Percentiles rank a stretch among this genome's conserved stretches.
Evolutionary conservation across 192 early-diverging fungal genomes (phyloP).

Genomic region (Coemansia reversa): DNA sequence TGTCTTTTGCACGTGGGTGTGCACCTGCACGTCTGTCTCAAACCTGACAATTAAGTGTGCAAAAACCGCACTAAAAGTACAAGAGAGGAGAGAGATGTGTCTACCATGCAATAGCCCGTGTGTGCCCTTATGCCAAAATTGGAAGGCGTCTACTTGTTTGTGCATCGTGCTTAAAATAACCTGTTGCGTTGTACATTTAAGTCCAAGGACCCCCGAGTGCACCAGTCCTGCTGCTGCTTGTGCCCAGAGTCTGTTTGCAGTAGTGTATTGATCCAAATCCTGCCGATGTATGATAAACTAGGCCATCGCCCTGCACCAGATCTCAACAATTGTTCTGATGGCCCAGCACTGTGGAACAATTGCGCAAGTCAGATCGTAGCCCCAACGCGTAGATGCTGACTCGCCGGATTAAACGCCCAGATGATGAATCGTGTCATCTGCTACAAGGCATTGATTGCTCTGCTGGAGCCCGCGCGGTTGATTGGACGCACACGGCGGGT

Average conservation of each 20-base stretch:
- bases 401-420: background rate
- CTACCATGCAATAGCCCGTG: background rate
- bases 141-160: too few relatives aligned
- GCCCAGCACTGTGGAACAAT: background rate
- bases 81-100: background rate
- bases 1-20: background rate
- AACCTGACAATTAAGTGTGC: background rate
- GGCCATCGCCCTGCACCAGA: background rate
- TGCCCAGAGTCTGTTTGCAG: background rate
- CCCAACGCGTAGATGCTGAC: background rate
- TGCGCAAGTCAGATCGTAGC: background rate
- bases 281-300: background rate
- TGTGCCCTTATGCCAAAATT: too few relatives aligned
- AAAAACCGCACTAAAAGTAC: background rate
- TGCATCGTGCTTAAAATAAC: too few relatives aligned
- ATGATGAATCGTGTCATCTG: background rate
- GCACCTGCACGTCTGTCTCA: background rate
- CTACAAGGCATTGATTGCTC: background rate
- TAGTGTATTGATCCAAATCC: background rate
- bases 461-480: slow-evolving; percentile 1
- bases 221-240: background rate
- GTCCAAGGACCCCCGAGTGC: background rate
- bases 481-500: slow-evolving; percentile 48
- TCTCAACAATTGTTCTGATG: background rate
- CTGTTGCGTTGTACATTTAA: background rate